These are phyloP conservation scores for Porodaedalea pini DNA, from an alignment of 1,284 basidiomycete species.

Conservation along the genomic window DNA sequence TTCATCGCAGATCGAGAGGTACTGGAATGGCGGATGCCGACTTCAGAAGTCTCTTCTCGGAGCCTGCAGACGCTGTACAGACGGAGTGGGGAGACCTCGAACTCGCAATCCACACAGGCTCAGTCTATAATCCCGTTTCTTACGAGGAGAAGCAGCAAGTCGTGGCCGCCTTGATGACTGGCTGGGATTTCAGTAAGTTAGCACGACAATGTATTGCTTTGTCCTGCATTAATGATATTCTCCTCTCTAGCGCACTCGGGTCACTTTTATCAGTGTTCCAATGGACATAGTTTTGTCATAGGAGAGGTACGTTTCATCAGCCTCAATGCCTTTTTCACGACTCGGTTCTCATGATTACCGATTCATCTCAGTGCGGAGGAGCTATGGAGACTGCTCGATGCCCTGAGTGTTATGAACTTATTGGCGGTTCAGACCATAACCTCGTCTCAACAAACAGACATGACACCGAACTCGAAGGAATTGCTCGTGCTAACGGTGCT, in stretches of 20 bases:
- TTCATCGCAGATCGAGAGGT: neutral
- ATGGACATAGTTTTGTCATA: slow-evolving; percentile 50
- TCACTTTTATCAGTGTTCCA: slow-evolving; percentile 48
- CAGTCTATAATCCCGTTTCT: slow-evolving; percentile 43
- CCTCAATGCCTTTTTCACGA: too few relatives aligned
- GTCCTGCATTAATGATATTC: neutral
- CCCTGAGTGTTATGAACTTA: slow-evolving; percentile 17
- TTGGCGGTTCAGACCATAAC: slow-evolving; percentile 14
- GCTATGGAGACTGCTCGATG: slow-evolving; percentile 14
- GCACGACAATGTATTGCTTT: neutral
- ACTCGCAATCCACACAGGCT: neutral
- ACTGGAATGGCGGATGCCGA: neutral
- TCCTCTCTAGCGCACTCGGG: slow-evolving; percentile 38
- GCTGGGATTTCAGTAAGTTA: slow-evolving; percentile 37
- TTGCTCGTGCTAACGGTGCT: slow-evolving; percentile 12
- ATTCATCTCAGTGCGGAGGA: slow-evolving; percentile 16
- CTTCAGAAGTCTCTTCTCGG: neutral
- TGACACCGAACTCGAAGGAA: slow-evolving; percentile 7
- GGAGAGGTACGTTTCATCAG: slow-evolving; percentile 36
- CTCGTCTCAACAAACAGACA: slow-evolving; percentile 12
- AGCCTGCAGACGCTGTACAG: neutral
- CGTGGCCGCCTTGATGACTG: slow-evolving; percentile 36
- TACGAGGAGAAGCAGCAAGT: slow-evolving; percentile 46
- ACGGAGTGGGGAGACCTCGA: slow-evolving; percentile 11
- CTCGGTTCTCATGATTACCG: neutral